Evolutionary conservation across 1,284 basidiomycete genomes (phyloP).

Genomic region (Mycena citricolor): DNA sequence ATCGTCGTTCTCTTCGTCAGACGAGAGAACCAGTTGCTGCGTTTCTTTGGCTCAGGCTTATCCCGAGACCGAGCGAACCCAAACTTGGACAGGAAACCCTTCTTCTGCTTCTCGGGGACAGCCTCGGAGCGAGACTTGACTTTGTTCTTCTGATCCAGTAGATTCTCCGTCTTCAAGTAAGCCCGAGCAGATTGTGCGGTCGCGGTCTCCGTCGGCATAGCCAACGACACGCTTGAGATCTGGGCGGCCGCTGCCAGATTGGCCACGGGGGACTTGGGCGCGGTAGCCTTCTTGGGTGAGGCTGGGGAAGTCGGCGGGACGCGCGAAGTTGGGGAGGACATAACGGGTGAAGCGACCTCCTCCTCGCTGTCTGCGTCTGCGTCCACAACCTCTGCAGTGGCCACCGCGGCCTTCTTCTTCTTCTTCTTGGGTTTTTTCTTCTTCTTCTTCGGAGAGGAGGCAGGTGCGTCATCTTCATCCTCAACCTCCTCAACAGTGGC

Average conservation of each 20-base stretch:
- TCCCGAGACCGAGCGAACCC: conserved; percentile 36
- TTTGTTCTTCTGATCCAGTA: conserved; percentile 55
- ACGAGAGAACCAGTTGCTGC: conserved; percentile 53
- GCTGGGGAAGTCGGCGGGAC: conserved; percentile 20
- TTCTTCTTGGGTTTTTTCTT: conserved; percentile 74
- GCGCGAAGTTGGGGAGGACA: conserved; percentile 22
- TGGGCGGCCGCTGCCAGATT: conserved; percentile 39
- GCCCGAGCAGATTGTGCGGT: conserved; percentile 70
- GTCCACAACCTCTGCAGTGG: conserved; percentile 13
- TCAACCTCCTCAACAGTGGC: conserved; percentile 68
- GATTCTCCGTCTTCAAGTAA: conserved; percentile 58
- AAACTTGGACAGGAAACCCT: conserved; percentile 50
- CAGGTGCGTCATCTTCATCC: conserved; percentile 52
- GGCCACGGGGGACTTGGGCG: conserved; percentile 26
- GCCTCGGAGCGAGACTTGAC: conserved; percentile 64
- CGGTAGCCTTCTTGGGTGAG: conserved; percentile 20
- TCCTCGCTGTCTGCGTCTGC: conserved; percentile 19
- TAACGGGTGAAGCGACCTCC: conserved; percentile 24
- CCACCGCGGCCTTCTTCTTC: conserved; percentile 46
- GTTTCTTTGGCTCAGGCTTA: conserved; percentile 40
- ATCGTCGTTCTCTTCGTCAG: conserved; percentile 57
- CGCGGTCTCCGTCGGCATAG: conserved; percentile 38
- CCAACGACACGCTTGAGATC: conserved; percentile 41
- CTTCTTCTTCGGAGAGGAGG: conserved; percentile 52
- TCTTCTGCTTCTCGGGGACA: conserved; percentile 45